Base-by-base conservation (phyloP, 2,329 filamentous ascomycete species). In the Ceratocystis colombiana region DNA sequence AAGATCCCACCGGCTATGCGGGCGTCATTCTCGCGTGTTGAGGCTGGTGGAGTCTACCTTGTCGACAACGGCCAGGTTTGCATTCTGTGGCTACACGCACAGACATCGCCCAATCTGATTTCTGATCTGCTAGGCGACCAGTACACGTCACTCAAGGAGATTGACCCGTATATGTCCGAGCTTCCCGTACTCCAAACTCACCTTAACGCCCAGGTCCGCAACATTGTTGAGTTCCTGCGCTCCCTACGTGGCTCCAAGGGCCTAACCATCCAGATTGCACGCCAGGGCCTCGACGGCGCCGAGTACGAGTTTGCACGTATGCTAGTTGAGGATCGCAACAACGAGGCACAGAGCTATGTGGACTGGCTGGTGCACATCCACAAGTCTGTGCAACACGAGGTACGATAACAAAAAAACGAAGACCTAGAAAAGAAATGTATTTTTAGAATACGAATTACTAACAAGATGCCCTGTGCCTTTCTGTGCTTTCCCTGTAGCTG, bases 351-450 rank as follows among this genome's bases (percentile, higher is more conserved):
- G 77, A 96, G 89, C 74, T 99, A 97, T 76, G 94, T 97, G 44
- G 94, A 99, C 77, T 99, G 94, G 94, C 80, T 99, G 72, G 94
- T 99, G 67, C 89, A 96, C 76, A 82, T 97, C 69, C 94, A 99
- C 77, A 88, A 93, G 71, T 87, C 89, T 71, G 94, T 99, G 70
- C 92, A 96, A 74, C 80, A 96, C 70, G 94, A 99, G 82, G 85
- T 88, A 75, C 25, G 45, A 50, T 28, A 12, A 41, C 37, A 41
- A 41, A 41, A 41, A 41, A 41, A 41, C 12, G 12, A 41, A 41
- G 37, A 41, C 37, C 12, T 5, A 15, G 10, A 41, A 4, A 15
- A 5, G 37, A 12, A 15, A 41, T 41, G 3, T 15, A 15, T 15
- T 41, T 41, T 41, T 8, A 15, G 37, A 5, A 15, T 3, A 41